phyloP scores from a whole-genome alignment of 805 yeast genomes.

The Cyberlindnera mycetangii region DNA sequence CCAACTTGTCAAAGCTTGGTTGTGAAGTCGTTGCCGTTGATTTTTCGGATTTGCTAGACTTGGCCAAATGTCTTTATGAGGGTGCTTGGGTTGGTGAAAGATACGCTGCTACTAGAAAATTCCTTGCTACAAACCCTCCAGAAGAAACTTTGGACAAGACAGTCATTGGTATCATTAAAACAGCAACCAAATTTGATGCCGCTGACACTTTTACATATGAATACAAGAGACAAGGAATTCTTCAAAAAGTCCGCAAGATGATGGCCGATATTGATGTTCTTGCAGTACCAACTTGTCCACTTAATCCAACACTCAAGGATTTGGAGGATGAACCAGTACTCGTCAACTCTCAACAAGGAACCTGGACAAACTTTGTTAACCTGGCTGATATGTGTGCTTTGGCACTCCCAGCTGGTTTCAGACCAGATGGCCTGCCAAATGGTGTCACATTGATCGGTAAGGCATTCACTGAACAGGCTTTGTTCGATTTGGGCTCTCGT shows the following conservation, averaged over 20 bases:
- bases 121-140: constrained; percentile 69
- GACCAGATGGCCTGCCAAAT: constrained; percentile 82
- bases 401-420: constrained; percentile 88
- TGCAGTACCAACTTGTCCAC: constrained; percentile 91
- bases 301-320: constrained; percentile 78
- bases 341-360: constrained; percentile 89
- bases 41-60: constrained; percentile 70
- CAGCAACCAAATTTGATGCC: constrained; percentile 78
- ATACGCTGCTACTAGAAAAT: constrained; percentile 76
- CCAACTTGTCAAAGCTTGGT: constrained; percentile 47
- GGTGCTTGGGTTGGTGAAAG: constrained; percentile 99
- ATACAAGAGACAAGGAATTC: constrained; percentile 78
- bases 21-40: constrained; percentile 63
- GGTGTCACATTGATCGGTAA: constrained; percentile 85
- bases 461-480: constrained; percentile 85
- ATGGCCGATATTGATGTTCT: constrained; percentile 68
- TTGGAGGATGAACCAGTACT: constrained; percentile 74
- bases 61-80: constrained; percentile 87
- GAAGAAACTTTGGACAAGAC: constrained; percentile 75
- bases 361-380: constrained; percentile 97
- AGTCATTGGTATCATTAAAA: constrained; percentile 68
- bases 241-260: constrained; percentile 56
- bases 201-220: constrained; percentile 83
- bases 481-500: constrained; percentile 76
- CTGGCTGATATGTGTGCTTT: constrained; percentile 90